Conservation (phyloP, 2,329 filamentous ascomycete genomes). For the Curvularia eragrostidis region DNA sequence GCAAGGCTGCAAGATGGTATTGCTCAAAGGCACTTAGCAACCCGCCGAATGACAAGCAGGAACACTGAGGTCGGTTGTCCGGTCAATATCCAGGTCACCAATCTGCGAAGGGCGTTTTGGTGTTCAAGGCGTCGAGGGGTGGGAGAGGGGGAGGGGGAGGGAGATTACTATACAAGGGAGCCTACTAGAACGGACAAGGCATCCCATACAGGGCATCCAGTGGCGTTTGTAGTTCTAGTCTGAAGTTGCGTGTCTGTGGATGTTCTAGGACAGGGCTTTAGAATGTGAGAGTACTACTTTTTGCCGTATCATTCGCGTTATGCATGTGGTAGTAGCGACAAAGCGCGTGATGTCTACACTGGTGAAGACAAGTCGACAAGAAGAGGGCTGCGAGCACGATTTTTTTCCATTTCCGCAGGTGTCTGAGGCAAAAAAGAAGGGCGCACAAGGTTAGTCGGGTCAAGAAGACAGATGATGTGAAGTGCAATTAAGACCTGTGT, state of each 20-base stretch:
- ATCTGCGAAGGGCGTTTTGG: slow-evolving; percentile 20
- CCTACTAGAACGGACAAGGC: slow-evolving; percentile 5
- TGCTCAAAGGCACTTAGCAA: neutral
- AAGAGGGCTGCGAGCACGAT: neutral
- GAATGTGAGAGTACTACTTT: neutral
- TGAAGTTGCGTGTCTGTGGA: neutral
- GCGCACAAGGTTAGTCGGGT: neutral
- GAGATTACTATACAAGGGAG: slow-evolving; percentile 2
- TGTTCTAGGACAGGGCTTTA: neutral
- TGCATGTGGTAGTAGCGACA: slow-evolving; percentile 2
- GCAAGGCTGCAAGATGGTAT: slow-evolving; percentile 1
- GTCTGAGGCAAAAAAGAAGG: neutral
- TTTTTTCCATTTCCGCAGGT: neutral
- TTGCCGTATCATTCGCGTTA: slow-evolving; percentile 3
- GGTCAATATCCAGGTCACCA: slow-evolving; percentile 4
- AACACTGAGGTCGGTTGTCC: neutral
- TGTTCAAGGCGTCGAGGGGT: slow-evolving; percentile 20
- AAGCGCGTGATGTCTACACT: neutral
- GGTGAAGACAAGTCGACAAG: neutral
- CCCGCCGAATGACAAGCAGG: neutral
- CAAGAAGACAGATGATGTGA: slow-evolving; percentile 20
- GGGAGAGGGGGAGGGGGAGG: too few relatives aligned
- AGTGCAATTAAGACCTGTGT: slow-evolving; percentile 30
- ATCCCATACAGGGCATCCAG: slow-evolving; percentile 7
- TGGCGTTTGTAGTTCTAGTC: slow-evolving; percentile 11